Evolutionary conservation across 345 rosid genomes (phyloP).

Genomic region (Arabidopsis thaliana): TAIR10.1 NC_003070.9:5135501-5136000

Average conservation of each 20-base stretch:
- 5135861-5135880: background rate
- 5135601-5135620: background rate
- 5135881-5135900: background rate
- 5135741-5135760: too few relatives aligned
- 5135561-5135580: background rate
- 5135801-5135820: background rate
- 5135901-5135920: background rate
- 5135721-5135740: background rate
- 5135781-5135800: background rate
- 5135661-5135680: conserved; percentile 9
- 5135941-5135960: background rate
- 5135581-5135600: background rate
- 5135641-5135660: background rate
- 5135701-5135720: background rate
- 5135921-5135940: background rate
- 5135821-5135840: background rate
- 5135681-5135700: background rate
- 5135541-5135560: too few relatives aligned
- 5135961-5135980: background rate
- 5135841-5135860: background rate
- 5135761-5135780: too few relatives aligned
- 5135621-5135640: background rate
- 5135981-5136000: background rate
- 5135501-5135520: too few relatives aligned
- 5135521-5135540: too few relatives aligned